Evolutionary conservation across 116 monocot genomes (phyloP).

Genomic region (Cymodocea nodosa): DNA sequence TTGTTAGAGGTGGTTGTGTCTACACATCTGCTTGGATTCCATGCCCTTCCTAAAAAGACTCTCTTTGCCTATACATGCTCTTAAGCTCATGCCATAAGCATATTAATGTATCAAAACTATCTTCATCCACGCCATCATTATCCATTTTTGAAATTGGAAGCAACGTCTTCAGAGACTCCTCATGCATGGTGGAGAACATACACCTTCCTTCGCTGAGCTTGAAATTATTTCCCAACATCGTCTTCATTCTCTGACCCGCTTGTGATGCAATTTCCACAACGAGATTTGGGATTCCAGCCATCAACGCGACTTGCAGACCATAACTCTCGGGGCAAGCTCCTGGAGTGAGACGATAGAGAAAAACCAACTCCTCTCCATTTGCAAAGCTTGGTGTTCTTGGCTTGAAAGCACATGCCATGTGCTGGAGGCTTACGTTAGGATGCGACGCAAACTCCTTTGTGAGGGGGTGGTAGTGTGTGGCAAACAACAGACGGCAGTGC

Average conservation of each 20-base stretch:
- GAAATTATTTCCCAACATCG: slow-evolving; percentile 42
- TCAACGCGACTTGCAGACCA: slow-evolving; percentile 78
- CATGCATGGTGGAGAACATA: slow-evolving; percentile 70
- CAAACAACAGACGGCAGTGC: slow-evolving; percentile 73
- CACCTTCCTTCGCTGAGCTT: slow-evolving; percentile 60
- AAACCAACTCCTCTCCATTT: slow-evolving; percentile 40
- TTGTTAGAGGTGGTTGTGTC: too few species aligned
- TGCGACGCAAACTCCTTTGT: slow-evolving; percentile 90
- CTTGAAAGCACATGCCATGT: slow-evolving; percentile 78
- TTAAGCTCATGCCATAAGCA: slow-evolving; percentile 88
- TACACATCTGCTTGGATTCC: too few species aligned
- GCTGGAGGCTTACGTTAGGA: slow-evolving; percentile 68
- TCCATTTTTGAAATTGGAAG: slow-evolving; percentile 28
- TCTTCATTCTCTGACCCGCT: slow-evolving; percentile 52
- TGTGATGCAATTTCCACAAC: slow-evolving; percentile 54
- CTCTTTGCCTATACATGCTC: slow-evolving; percentile 7
- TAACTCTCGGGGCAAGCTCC: slow-evolving; percentile 94
- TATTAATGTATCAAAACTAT: slow-evolving; percentile 58
- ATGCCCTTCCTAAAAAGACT: too few species aligned
- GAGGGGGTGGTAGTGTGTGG: slow-evolving; percentile 94
- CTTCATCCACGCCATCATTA: slow-evolving; percentile 34
- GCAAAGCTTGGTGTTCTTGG: slow-evolving; percentile 10
- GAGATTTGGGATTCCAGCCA: slow-evolving; percentile 63
- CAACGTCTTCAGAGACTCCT: slow-evolving; percentile 60
- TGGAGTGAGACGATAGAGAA: slow-evolving; percentile 65